Conservation (phyloP, 805 yeast species). For the Pichia gijzeniarum region DNA sequence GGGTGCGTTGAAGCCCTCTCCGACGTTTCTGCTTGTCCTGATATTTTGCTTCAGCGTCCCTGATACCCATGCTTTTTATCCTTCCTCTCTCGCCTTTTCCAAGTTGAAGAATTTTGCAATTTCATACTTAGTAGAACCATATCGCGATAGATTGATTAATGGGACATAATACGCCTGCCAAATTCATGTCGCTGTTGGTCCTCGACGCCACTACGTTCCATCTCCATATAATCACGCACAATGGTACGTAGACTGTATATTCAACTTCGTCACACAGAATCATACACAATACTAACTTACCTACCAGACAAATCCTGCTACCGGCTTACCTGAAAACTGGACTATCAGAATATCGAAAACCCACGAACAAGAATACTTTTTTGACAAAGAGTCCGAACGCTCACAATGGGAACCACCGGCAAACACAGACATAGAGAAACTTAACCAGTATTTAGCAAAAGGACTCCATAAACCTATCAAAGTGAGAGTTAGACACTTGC, state of each 20-base stretch:
- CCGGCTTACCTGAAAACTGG: conserved; percentile 90
- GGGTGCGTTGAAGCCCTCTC: conserved; percentile 82
- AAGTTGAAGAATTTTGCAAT: not conserved
- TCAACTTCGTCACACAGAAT: too few relatives aligned
- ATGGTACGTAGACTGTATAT: not conserved
- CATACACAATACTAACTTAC: not conserved
- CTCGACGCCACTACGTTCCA: too few relatives aligned
- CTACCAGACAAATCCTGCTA: conserved; percentile 19
- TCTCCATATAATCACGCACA: too few relatives aligned
- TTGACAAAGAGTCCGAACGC: conserved; percentile 59
- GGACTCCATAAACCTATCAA: conserved; percentile 49
- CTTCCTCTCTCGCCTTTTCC: too few relatives aligned
- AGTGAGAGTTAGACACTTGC: conserved; percentile 73
- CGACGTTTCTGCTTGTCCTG: conserved; percentile 54
- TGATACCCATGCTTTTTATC: not conserved
- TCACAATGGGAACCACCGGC: conserved; percentile 90
- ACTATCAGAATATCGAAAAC: conserved; percentile 70
- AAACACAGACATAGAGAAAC: conserved; percentile 60
- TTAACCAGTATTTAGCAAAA: conserved; percentile 50
- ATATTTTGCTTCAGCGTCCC: conserved; percentile 11
- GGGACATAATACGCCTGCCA: too few relatives aligned
- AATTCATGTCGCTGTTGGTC: too few relatives aligned
- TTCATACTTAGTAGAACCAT: too few relatives aligned
- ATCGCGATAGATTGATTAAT: too few relatives aligned
- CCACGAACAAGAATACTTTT: conserved; percentile 79